Base-by-base conservation (phyloP, 345 rosid species). In the Bruguiera sexangula region DNA sequence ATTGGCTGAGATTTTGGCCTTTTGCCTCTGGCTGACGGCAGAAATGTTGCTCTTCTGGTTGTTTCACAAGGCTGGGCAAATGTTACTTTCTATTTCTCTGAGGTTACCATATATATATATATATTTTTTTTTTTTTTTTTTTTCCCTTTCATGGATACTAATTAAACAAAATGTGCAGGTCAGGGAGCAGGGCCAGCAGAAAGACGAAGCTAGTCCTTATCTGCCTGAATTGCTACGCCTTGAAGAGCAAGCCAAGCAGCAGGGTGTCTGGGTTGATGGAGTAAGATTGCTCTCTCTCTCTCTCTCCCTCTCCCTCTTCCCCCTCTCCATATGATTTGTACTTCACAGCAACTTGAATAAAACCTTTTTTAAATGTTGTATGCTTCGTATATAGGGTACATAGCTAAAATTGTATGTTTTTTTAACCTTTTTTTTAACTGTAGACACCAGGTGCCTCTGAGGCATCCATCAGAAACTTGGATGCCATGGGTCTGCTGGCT, bases 31-130 rank as follows among this genome's bases (percentile, higher is more conserved):
- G 3, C 50, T 65, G 96, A 85, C 66, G 87, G 90, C 65, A 79
- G 85, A 78, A 92, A 92, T 84, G 86, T 92, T 60, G 95, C 96
- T 11, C 55, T 74, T 67, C 78, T 86, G 73, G 91, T 92, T 78
- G 92, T 92, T 72, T 67, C 85, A 6, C 82, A 82, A 58, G 99
- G 98, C 73, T 96, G 96, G 97, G 98, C 97, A 51, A 96, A 90
- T 96, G 98, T 96, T 37, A 71, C 30, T 5, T 37, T 18, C 32
- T 2, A 65, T 74, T 72, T 59, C 24, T 72, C 43, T 22, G 51
- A 18, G 55, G 11, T 26, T 46, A 13, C 50, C 6, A 54, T 55
- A 52, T 27, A 27, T 27, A 27, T 27, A 27, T 27, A 27, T 27
- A 27, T 27, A 27, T 27, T 0, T 24, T 24, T 24, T 0, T 24